Base-by-base conservation (phyloP, 495 filamentous ascomycete genomes). In the Lasiosphaeris hirsuta region DNA sequence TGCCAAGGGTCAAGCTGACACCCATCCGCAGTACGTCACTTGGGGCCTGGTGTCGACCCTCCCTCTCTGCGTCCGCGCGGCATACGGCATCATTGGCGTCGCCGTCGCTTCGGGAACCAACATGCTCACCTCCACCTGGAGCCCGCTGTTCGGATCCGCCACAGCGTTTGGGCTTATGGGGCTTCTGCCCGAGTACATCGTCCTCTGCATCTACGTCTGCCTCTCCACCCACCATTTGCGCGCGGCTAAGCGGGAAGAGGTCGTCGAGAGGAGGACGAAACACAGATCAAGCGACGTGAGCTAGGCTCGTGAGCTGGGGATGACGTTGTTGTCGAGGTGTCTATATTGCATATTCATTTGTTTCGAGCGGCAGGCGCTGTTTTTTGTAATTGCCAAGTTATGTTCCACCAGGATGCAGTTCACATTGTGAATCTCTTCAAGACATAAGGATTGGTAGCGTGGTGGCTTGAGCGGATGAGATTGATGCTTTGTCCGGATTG, bases 1-100 rank as follows among this genome's bases (percentile, higher is more conserved):
- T 46, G 4, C 43, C 23, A 2, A 2, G 23, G 3, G n/a, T 30
- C 4, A 17, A 34, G 46, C 9, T 49, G 11, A 49, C 11, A 49
- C 11, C 10, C 10, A 30, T 49, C 23, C 23, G 43, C 9, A 49
- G 46, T 49, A 49, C 15, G 10, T 49, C 18, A 30, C 4, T 3
- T 49, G 30, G 18, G 30, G 4, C 10, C 46, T 49, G 5, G 10
- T 49, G 4, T 1, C 46, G 4, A 5, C 46, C 10, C 18, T 15
- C 11, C 18, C 46, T 17, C 46, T 49, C 11, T 10, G 1, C 11
- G 18, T 49, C 6, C 46, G 46, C 46, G 30, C 46, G 10, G 23
- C 23, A 10, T 49, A 49, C 23, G 46, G 46, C 34, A 35, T 49
- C 46, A 30, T 49, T 17, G 46, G 46, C 17, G 46, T 49, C 11